phyloP scores from a whole-genome alignment of 345 rosid species.

The Linum lewisii region DNA sequence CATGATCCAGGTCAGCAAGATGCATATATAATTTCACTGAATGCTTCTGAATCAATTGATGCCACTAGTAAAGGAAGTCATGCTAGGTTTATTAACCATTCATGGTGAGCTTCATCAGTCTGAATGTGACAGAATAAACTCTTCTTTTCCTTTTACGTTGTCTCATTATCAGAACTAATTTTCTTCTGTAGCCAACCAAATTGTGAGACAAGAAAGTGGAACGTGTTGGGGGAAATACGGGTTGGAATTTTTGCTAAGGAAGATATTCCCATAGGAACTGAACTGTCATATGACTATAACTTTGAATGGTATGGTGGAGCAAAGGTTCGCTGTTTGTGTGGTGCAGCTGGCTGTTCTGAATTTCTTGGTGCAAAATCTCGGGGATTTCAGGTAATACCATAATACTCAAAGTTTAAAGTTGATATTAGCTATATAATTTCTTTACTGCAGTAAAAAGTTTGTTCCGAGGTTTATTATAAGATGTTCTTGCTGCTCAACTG shows the following conservation, averaged over 20 bases:
- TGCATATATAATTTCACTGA: conserved; percentile 86
- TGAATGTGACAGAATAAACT: not conserved
- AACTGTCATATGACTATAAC: conserved; percentile 79
- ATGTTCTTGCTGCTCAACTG: too few relatives aligned
- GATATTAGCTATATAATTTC: not conserved
- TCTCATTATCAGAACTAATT: conserved; percentile 5
- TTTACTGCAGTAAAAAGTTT: too few relatives aligned
- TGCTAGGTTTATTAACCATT: conserved; percentile 94
- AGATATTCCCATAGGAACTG: conserved; percentile 52
- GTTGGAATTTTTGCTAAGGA: conserved; percentile 95
- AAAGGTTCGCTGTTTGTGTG: conserved; percentile 94
- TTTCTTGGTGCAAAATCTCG: conserved; percentile 98
- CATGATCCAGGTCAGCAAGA: conserved; percentile 65
- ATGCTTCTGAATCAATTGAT: conserved; percentile 74
- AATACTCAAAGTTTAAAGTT: not conserved
- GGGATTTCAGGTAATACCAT: conserved; percentile 69
- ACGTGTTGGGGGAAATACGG: conserved; percentile 77
- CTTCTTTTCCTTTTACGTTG: conserved; percentile 11
- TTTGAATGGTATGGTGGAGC: conserved; percentile 98
- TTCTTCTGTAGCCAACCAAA: conserved; percentile 61
- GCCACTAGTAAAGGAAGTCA: conserved; percentile 90
- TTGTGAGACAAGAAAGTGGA: conserved; percentile 98
- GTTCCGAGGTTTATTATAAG: too few relatives aligned
- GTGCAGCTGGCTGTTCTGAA: conserved; percentile 78
- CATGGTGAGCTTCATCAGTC: conserved; percentile 56